Evolutionary conservation across 495 filamentous ascomycete species (phyloP).

Genomic region (Penicillium desertorum): DNA sequence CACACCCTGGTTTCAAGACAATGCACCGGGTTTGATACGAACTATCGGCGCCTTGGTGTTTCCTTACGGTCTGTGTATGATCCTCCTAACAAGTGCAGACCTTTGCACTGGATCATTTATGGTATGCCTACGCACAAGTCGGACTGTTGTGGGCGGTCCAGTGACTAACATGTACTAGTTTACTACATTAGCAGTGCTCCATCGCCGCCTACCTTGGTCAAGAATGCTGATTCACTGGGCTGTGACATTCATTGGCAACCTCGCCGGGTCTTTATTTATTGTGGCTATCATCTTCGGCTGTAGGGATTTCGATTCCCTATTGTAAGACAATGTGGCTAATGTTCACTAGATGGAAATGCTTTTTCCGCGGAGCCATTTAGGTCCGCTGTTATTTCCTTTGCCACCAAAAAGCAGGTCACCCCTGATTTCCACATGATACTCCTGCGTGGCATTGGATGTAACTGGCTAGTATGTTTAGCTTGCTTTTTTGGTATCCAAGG

Average conservation of each 20-base stretch:
- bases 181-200: constrained; percentile 54
- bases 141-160: not conserved
- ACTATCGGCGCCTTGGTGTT: constrained; percentile 57
- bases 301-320: constrained; percentile 25
- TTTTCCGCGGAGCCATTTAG: constrained; percentile 54
- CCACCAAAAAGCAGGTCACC: constrained; percentile 55
- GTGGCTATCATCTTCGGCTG: constrained; percentile 59
- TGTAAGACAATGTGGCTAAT: not conserved
- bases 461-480: constrained; percentile 64
- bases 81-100: constrained; percentile 59
- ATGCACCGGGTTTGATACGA: constrained; percentile 59
- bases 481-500: constrained; percentile 57
- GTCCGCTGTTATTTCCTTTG: constrained; percentile 49
- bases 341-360: constrained; percentile 51
- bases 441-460: constrained; percentile 59
- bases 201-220: constrained; percentile 49
- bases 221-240: constrained; percentile 56
- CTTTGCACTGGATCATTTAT: constrained; percentile 61
- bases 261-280: constrained; percentile 59
- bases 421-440: constrained; percentile 61
- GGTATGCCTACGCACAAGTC: constrained; percentile 29
- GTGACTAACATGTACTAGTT: constrained; percentile 34
- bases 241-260: constrained; percentile 59
- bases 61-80: constrained; percentile 58
- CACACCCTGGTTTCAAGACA: constrained; percentile 59